Percentiles rank a stretch among this genome's conserved stretches.
These are phyloP conservation scores for Musa schizocarpa DNA, from an alignment of 176 grass and related monocot species.

Conservation along the genomic window DNA sequence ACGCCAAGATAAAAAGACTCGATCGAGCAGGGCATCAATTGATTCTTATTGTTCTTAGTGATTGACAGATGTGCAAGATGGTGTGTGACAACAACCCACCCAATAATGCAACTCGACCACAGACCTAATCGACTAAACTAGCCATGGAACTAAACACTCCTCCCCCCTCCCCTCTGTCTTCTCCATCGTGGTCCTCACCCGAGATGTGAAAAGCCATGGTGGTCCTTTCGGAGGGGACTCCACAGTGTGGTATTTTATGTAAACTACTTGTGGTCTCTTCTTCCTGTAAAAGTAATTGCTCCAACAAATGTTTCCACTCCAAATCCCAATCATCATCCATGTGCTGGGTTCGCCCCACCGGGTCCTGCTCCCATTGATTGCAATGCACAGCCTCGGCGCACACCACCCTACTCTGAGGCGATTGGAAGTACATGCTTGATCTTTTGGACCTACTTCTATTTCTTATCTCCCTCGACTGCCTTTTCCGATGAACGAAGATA, in stretches of 20 bases:
- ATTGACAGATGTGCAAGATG: conserved; percentile 5
- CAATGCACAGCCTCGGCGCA: neutral
- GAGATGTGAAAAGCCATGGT: neutral
- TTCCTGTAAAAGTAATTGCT: no score
- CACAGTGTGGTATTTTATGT: no score
- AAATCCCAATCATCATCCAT: conserved; percentile 11
- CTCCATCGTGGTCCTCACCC: neutral
- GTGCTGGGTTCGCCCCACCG: conserved; percentile 2
- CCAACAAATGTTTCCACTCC: neutral
- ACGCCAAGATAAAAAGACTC: no score
- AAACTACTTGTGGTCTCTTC: no score
- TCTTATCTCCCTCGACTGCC: no score
- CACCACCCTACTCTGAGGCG: neutral
- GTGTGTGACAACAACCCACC: conserved; percentile 7
- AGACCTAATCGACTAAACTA: conserved; percentile 1
- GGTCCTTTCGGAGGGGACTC: neutral
- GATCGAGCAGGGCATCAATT: no score
- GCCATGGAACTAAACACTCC: neutral
- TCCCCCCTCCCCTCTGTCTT: neutral
- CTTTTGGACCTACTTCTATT: no score
- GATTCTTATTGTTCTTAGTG: neutral
- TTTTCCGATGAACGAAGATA: no score
- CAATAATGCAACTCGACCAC: conserved; percentile 5
- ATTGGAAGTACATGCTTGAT: neutral
- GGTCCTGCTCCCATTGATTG: neutral